phyloP scores from a whole-genome alignment of 768 basidiomycete genomes.

The Phylloporus sp. region DNA sequence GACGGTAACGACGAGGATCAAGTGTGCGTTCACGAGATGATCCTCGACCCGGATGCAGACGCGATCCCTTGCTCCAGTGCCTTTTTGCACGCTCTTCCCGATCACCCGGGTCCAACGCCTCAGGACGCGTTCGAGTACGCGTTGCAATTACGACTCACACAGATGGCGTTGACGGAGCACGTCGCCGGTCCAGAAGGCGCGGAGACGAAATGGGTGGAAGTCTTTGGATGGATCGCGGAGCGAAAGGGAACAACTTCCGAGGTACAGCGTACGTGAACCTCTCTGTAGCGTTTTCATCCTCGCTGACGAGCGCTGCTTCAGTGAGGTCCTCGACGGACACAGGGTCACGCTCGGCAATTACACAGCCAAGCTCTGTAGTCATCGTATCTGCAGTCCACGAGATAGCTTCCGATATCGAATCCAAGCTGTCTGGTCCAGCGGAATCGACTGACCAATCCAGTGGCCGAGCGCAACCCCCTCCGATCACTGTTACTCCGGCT shows the following conservation, averaged over 20 bases:
- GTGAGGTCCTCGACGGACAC: conserved; percentile 31
- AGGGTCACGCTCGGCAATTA: conserved; percentile 24
- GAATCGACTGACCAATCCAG: conserved; percentile 1
- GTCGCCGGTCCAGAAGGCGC: conserved; percentile 84
- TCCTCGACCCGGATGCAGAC: conserved; percentile 28
- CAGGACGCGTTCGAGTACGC: conserved; percentile 70
- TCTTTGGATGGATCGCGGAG: conserved; percentile 83
- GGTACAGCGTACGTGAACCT: conserved; percentile 20
- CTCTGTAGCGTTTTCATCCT: not conserved
- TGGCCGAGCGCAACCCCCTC: conserved; percentile 8
- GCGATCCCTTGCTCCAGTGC: conserved; percentile 37
- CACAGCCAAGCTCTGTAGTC: conserved; percentile 14
- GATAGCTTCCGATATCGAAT: conserved; percentile 7
- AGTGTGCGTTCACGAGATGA: conserved; percentile 14
- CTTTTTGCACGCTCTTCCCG: conserved; percentile 43
- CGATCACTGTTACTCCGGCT: conserved; percentile 62
- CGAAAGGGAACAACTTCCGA: conserved; percentile 35
- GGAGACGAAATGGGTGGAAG: conserved; percentile 72
- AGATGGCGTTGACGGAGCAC: conserved; percentile 74
- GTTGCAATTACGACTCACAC: conserved; percentile 82
- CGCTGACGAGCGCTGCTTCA: not conserved
- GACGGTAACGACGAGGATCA: conserved; percentile 1
- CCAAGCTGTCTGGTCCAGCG: not conserved
- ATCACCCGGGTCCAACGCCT: conserved; percentile 45
- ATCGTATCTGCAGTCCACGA: conserved; percentile 15